A percentile compares a stretch with the other conserved stretches of the same genome.
These are phyloP conservation scores for Trametes cubensis DNA, from an alignment of 768 basidiomycete species.

Conservation along the genomic window DNA sequence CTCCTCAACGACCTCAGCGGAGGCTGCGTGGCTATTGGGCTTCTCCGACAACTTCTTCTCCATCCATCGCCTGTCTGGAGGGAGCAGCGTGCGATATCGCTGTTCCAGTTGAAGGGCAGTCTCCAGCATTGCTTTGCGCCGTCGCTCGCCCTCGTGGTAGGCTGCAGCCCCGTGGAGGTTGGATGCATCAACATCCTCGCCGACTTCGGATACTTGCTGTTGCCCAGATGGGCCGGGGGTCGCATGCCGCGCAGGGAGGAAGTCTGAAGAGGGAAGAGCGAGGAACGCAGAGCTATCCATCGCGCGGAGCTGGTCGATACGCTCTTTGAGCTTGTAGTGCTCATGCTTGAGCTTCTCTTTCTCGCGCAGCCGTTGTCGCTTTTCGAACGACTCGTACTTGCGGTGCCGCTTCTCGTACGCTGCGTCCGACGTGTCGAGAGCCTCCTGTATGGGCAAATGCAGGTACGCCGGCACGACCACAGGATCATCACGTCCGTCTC, in stretches of 20 bases:
- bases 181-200: constrained; percentile 23
- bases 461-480: too few relatives aligned
- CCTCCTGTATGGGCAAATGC: constrained; percentile 40
- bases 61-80: constrained; percentile 50
- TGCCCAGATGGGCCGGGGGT: constrained; percentile 14
- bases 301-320: constrained; percentile 77
- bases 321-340: constrained; percentile 88
- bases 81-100: constrained; percentile 74
- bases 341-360: constrained; percentile 92
- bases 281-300: constrained; percentile 78
- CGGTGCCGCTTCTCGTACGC: constrained; percentile 82
- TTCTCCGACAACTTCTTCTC: constrained; percentile 23
- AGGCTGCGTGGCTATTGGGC: background rate
- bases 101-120: constrained; percentile 67
- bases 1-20: background rate
- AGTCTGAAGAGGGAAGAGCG: constrained; percentile 57
- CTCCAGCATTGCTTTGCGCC: constrained; percentile 73
- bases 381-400: constrained; percentile 86
- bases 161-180: constrained; percentile 37
- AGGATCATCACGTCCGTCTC: constrained; percentile 79
- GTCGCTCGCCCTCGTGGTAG: constrained; percentile 69
- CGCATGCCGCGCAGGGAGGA: constrained; percentile 35
- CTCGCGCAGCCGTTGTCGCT: constrained; percentile 81
- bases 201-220: constrained; percentile 27
- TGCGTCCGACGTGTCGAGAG: constrained; percentile 75